Evolutionary conservation across 2,329 filamentous ascomycete genomes (phyloP), one percentile per base, ranked within the genome.

Genomic region (Trichoderma sp.): DNA sequence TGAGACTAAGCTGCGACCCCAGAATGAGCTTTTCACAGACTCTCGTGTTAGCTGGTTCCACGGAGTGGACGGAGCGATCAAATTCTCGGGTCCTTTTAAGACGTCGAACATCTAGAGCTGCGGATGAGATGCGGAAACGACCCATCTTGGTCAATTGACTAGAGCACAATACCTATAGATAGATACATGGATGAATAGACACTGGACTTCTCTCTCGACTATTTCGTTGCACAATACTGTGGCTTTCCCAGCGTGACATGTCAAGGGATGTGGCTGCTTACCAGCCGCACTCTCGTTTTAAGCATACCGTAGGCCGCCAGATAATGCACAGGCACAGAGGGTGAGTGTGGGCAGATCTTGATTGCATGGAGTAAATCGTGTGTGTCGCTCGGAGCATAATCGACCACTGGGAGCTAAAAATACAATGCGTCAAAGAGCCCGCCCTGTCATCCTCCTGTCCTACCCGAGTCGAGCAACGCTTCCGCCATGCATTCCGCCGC

Each of bases 11-110:
- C 39, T 70, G 14, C 60, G 28, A 39, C 67, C 57, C 3, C 39
- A 53, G 57, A 11, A 28, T 3, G 67, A 62, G 39, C 28, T 53
- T 32, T 70, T 53, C 26, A 47, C 57, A 2, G 36, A 34, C 5
- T 36, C 6, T 24, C 67, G 67, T 26, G 57, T 62, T 7, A 62
- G n/a, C 34, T 70, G 67, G 67, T 70, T 58, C 57, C 67, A 70
- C 28, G 67, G 67, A 53, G 57, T 70, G 9, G 57, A 70, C 6
- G 67, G 67, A 28, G 67, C 57, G 21, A 62, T 4, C 8, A 6
- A 21, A 14, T 26, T 36, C 6, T 1, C 56, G 9, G 67, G 67
- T 8, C 28, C 57, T 53, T 51, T 53, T 2, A 70, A 3, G 4
- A n/a, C 11, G 15, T 21, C 30, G 14, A 53, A 39, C n/a, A 14